A percentile compares a stretch with the other conserved stretches of the same genome.
Conservation (phyloP, 1,284 basidiomycete species). For the Cryptococcus wingfieldii region DNA sequence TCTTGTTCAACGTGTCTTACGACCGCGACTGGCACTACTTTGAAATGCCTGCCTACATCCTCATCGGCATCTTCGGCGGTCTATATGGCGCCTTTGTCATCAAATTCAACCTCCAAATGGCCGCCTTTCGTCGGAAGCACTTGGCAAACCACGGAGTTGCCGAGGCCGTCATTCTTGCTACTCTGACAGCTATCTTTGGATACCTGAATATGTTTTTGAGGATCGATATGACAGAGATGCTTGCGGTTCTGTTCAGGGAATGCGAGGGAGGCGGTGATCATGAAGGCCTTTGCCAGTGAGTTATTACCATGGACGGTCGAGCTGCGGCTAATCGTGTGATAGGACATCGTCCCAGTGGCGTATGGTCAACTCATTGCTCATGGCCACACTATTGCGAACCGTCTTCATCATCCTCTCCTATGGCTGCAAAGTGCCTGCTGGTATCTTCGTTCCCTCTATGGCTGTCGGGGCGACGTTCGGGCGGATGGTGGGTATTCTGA, state of each 20-base stretch:
- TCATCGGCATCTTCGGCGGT: constrained; percentile 94
- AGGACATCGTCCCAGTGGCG: constrained; percentile 89
- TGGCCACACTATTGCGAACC: constrained; percentile 85
- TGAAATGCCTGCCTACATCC: constrained; percentile 90
- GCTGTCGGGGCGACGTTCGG: constrained; percentile 95
- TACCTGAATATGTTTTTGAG: constrained; percentile 93
- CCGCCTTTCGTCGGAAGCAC: constrained; percentile 87
- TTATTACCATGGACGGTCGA: constrained; percentile 10
- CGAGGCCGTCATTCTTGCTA: constrained; percentile 83
- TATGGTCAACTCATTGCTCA: constrained; percentile 84
- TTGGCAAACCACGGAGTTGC: constrained; percentile 76
- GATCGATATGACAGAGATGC: constrained; percentile 96
- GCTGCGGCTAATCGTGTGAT: background rate
- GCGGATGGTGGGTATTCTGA: constrained; percentile 89
- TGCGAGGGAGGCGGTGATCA: constrained; percentile 93
- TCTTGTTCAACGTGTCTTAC: constrained; percentile 96
- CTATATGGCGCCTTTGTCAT: constrained; percentile 95
- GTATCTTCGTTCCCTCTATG: constrained; percentile 98
- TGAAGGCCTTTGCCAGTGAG: constrained; percentile 90
- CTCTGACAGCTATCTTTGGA: constrained; percentile 82
- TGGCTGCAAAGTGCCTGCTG: constrained; percentile 93
- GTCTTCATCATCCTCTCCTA: constrained; percentile 88
- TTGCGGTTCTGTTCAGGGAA: constrained; percentile 94
- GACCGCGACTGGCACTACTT: constrained; percentile 99
- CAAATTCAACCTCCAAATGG: constrained; percentile 94